These are phyloP conservation scores for Dioscorea dumetorum DNA, from an alignment of 106 monocot species.

Conservation along the genomic window DNA sequence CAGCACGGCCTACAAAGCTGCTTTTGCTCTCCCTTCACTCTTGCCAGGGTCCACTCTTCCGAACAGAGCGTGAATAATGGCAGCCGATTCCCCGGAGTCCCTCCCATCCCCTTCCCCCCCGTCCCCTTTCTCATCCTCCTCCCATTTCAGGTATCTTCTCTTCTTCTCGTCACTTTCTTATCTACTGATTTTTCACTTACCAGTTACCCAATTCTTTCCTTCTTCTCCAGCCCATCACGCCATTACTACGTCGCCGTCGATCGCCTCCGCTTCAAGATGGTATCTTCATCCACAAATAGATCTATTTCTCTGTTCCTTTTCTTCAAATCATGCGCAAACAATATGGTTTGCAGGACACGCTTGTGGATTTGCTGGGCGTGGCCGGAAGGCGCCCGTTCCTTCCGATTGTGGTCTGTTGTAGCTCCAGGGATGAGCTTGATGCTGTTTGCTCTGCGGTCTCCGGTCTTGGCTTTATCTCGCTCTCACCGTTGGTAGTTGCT, in stretches of 20 bases:
- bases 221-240: conserved; percentile 30
- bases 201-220: neutral
- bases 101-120: conserved; percentile 36
- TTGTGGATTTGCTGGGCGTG: conserved; percentile 86
- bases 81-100: conserved; percentile 21
- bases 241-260: conserved; percentile 92
- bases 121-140: conserved; percentile 16
- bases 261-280: conserved; percentile 86
- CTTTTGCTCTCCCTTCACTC: too few species aligned
- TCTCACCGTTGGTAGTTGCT: conserved; percentile 61
- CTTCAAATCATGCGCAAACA: neutral
- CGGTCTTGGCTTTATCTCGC: conserved; percentile 64
- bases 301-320: neutral
- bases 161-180: neutral
- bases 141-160: conserved; percentile 26
- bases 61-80: conserved; percentile 1
- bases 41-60: too few species aligned
- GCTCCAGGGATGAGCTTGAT: conserved; percentile 90
- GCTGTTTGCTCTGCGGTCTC: conserved; percentile 71
- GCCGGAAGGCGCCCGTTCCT: conserved; percentile 53
- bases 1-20: too few species aligned
- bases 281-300: conserved; percentile 2
- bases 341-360: conserved; percentile 47
- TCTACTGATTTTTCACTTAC: neutral
- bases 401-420: conserved; percentile 83